Percentiles rank a stretch among this genome's conserved stretches.
These are phyloP conservation scores for Piper betle DNA, from an alignment of 164 flowering plant genomes.

Conservation along the genomic window DNA sequence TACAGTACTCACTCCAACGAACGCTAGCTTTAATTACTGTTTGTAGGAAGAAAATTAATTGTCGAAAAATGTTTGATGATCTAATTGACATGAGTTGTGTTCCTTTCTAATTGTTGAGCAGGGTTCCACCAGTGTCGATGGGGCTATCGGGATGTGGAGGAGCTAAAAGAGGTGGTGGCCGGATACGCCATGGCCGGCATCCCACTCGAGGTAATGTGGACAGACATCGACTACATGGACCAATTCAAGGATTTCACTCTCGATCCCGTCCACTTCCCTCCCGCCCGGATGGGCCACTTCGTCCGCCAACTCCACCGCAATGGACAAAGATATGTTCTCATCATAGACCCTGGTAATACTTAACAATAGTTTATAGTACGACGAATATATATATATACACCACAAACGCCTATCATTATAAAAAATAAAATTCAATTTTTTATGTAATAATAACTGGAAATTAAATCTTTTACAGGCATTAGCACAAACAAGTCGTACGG, in stretches of 20 bases:
- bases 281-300: slow-evolving; percentile 35
- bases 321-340: slow-evolving; percentile 60
- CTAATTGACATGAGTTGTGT: too few relatives aligned
- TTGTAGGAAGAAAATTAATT: too few relatives aligned
- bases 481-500: slow-evolving; percentile 43
- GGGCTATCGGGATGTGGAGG: slow-evolving; percentile 59
- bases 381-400: neutral
- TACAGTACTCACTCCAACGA: too few relatives aligned
- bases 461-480: slow-evolving; percentile 33
- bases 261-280: slow-evolving; percentile 65
- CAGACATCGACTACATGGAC: slow-evolving; percentile 87
- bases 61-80: neutral
- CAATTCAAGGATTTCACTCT: slow-evolving; percentile 68
- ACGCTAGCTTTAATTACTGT: too few relatives aligned
- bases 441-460: neutral
- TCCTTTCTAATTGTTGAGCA: slow-evolving; percentile 4
- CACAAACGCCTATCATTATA: too few relatives aligned
- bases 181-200: slow-evolving; percentile 65
- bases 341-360: slow-evolving; percentile 64
- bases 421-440: too few relatives aligned
- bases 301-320: slow-evolving; percentile 43
- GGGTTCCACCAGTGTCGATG: slow-evolving; percentile 89
- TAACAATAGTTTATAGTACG: neutral
- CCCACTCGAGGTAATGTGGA: slow-evolving; percentile 91
- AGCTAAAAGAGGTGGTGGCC: slow-evolving; percentile 57